These are phyloP conservation scores for Hypoxylon sp. DNA, from an alignment of 2,329 filamentous ascomycete species.

Conservation along the genomic window DNA sequence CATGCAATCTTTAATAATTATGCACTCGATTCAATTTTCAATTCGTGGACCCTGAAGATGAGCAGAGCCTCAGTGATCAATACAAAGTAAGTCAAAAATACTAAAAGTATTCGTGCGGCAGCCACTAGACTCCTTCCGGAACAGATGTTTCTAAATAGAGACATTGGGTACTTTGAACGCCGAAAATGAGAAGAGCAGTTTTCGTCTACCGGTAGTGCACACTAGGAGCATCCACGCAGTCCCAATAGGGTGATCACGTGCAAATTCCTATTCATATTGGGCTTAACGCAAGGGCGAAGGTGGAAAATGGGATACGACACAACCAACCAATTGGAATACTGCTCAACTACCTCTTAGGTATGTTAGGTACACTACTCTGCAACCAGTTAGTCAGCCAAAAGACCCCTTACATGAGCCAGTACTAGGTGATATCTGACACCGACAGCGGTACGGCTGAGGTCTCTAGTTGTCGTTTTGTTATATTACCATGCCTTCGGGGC, in stretches of 20 bases:
- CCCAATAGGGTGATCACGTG: neutral
- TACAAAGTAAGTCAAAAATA: neutral
- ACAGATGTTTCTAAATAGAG: neutral
- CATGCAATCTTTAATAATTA: constrained; percentile 20
- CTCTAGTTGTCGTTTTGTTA: neutral
- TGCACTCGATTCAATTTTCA: constrained; percentile 5
- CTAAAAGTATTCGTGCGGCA: neutral
- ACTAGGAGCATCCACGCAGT: neutral
- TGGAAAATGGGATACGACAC: neutral
- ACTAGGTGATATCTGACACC: neutral
- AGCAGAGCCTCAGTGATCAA: constrained; percentile 1
- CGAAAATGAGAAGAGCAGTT: neutral
- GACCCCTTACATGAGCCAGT: neutral
- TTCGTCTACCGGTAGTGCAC: too few species aligned
- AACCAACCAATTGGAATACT: neutral
- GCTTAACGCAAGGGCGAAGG: neutral
- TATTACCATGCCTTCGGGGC: neutral
- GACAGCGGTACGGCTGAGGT: neutral
- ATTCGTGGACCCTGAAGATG: neutral
- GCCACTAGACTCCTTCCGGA: neutral
- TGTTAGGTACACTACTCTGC: too few species aligned
- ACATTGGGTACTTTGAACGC: neutral
- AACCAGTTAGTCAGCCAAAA: neutral
- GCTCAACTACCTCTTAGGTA: neutral
- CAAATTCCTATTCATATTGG: neutral